Percentiles rank a stretch among this genome's conserved stretches.
These are phyloP conservation scores for Macrolepiota fuliginosa DNA, from an alignment of 768 basidiomycete genomes.

Conservation along the genomic window DNA sequence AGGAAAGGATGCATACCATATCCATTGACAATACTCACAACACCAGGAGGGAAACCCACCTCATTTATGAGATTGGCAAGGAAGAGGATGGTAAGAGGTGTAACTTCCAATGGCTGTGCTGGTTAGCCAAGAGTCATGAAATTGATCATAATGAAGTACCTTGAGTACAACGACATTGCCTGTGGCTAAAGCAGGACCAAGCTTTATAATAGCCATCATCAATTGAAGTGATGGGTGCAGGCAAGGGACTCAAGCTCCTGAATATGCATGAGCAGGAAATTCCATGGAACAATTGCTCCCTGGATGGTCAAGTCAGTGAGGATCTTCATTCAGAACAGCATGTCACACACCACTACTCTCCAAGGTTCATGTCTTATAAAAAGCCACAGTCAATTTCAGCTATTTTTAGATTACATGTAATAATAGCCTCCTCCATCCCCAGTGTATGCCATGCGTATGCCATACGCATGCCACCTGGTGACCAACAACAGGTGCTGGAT, in stretches of 20 bases:
- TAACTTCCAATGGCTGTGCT: constrained; percentile 61
- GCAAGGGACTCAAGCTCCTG: background rate
- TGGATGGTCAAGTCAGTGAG: constrained; percentile 4
- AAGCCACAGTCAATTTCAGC: no score
- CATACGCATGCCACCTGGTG: no score
- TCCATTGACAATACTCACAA: constrained; percentile 70
- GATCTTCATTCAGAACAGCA: background rate
- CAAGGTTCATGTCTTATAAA: constrained; percentile 68
- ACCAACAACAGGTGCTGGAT: no score
- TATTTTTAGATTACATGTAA: no score
- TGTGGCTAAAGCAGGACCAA: constrained; percentile 73
- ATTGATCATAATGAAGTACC: constrained; percentile 15
- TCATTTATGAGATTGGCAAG: constrained; percentile 52
- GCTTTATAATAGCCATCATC: constrained; percentile 62
- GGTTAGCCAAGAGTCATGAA: background rate
- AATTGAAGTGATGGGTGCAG: background rate
- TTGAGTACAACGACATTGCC: constrained; percentile 77
- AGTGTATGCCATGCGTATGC: no score
- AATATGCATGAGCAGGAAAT: constrained; percentile 33
- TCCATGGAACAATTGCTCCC: constrained; percentile 67
- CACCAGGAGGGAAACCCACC: constrained; percentile 76
- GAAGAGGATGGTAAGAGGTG: constrained; percentile 62
- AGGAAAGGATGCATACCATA: constrained; percentile 41
- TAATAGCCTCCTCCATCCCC: no score
- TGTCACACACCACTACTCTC: constrained; percentile 38